Conservation (phyloP, 2,329 filamentous ascomycete species). For the Colletotrichum orchidophilum region DNA sequence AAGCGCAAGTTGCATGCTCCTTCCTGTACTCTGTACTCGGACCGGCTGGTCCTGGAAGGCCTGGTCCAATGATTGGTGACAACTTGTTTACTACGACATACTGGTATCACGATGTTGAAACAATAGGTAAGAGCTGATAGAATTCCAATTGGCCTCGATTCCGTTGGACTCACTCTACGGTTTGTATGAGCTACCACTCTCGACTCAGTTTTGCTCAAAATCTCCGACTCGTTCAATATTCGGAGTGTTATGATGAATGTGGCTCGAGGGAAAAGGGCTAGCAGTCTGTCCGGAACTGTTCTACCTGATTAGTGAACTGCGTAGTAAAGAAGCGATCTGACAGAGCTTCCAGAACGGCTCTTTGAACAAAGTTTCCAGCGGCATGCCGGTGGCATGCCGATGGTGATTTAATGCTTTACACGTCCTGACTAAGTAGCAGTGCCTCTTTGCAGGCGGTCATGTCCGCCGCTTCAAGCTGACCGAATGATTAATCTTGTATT, state of each 20-base stretch:
- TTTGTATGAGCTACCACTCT: not conserved
- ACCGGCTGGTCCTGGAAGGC: not conserved
- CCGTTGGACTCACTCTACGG: not conserved
- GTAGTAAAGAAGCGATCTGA: no score
- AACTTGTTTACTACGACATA: not conserved
- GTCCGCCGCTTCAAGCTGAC: no score
- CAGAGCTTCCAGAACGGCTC: no score
- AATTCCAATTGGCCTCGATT: not conserved
- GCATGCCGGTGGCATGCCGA: no score
- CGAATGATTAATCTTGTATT: no score
- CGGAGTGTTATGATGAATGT: not conserved
- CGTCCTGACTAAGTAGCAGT: no score
- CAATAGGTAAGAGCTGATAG: not conserved
- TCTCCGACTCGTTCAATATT: not conserved
- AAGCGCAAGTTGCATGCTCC: not conserved
- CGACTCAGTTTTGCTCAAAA: not conserved
- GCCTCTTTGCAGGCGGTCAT: no score
- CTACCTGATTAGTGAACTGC: not conserved
- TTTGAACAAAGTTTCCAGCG: no score
- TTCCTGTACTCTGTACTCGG: no score
- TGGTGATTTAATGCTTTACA: no score
- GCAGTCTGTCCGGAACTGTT: not conserved
- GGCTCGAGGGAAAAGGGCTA: not conserved
- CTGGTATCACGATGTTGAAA: not conserved
- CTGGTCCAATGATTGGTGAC: not conserved